Evolutionary conservation across 441 rosid species (phyloP).

Genomic region (Croton laevigatus): DNA sequence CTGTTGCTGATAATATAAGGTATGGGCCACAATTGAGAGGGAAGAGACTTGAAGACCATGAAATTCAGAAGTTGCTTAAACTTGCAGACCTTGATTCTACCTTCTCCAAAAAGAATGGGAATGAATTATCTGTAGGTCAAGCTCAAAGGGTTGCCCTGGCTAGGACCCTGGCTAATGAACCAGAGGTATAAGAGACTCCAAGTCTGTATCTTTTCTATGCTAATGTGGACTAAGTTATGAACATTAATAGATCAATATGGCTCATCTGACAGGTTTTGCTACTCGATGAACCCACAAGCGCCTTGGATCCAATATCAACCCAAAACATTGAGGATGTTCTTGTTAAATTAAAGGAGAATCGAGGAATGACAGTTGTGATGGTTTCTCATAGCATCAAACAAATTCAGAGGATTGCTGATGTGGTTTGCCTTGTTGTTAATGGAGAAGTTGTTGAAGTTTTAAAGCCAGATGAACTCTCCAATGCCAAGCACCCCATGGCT

Average conservation of each 20-base stretch:
- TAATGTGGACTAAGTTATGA: not conserved
- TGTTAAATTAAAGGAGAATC: conserved; percentile 62
- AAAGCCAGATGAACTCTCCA: conserved; percentile 54
- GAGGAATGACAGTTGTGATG: conserved; percentile 56
- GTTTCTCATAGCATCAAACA: conserved; percentile 92
- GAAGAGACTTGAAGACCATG: conserved; percentile 48
- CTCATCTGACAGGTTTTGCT: conserved; percentile 47
- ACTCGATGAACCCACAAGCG: conserved; percentile 84
- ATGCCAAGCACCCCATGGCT: conserved; percentile 84
- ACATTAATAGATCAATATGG: not conserved
- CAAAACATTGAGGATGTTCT: conserved; percentile 80
- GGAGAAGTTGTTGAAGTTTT: conserved; percentile 79
- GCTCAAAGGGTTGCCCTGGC: conserved; percentile 94
- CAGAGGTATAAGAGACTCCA: conserved; percentile 45
- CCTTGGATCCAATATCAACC: conserved; percentile 78
- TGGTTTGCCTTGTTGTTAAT: conserved; percentile 69
- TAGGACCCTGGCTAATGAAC: conserved; percentile 79
- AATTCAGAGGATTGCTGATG: conserved; percentile 76
- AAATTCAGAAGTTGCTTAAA: conserved; percentile 51
- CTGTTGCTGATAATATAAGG: conserved; percentile 71
- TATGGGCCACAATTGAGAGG: conserved; percentile 80
- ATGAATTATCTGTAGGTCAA: conserved; percentile 79
- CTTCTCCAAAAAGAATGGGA: conserved; percentile 46
- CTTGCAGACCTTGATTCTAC: conserved; percentile 80
- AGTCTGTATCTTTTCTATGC: not conserved